Conservation (phyloP, 352 stramenopile genomes). For the Phytophthora cryptogea region DNA sequence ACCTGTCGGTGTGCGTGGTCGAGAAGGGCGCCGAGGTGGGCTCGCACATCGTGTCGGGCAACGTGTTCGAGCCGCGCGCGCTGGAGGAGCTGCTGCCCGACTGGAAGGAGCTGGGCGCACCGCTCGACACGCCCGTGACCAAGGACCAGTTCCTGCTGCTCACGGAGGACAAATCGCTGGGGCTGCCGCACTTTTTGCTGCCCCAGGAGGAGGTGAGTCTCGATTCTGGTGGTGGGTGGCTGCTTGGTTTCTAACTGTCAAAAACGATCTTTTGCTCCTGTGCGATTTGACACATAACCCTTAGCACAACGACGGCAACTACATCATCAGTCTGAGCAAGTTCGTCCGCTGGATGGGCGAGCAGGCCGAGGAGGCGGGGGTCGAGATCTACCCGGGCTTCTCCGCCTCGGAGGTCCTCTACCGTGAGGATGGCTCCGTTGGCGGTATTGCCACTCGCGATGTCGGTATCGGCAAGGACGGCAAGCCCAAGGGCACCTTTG, state of each 20-base stretch:
- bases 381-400: constrained; percentile 99
- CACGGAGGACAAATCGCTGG: constrained; percentile 84
- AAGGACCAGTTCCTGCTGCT: constrained; percentile 96
- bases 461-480: constrained; percentile 98
- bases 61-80: constrained; percentile 98
- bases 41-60: constrained; percentile 97
- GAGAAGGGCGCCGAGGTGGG: constrained; percentile 97
- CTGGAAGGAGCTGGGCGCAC: constrained; percentile 90
- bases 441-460: constrained; percentile 98
- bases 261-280: constrained; percentile 12
- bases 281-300: constrained; percentile 26
- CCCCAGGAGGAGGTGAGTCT: constrained; percentile 87
- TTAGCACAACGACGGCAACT: constrained; percentile 99
- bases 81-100: constrained; percentile 97
- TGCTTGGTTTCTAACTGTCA: not conserved
- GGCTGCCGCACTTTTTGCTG: constrained; percentile 93
- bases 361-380: constrained; percentile 96
- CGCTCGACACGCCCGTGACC: constrained; percentile 93
- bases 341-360: constrained; percentile 96
- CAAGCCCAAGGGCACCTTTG: constrained; percentile 95
- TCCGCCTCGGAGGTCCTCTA: constrained; percentile 94
- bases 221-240: constrained; percentile 9
- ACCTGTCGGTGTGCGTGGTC: constrained; percentile 95
- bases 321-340: constrained; percentile 97
- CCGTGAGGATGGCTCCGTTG: constrained; percentile 79